Evolutionary conservation across 2,329 filamentous ascomycete species (phyloP).

Genomic region (Trichothecium roseum): DNA sequence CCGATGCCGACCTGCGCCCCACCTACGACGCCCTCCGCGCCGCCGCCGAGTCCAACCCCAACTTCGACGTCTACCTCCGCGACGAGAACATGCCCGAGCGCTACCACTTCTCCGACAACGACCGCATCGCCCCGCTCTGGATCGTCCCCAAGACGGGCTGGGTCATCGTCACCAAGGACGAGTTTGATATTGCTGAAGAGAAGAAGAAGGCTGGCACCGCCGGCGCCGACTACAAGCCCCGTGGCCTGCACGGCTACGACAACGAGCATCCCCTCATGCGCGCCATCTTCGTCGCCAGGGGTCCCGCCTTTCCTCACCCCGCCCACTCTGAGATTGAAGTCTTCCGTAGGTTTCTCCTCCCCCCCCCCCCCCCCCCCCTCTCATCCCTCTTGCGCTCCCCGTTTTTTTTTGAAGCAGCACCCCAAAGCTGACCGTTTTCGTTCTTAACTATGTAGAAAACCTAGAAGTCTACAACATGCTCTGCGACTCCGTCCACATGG

Average conservation of each 20-base stretch:
- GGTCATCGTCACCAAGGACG: conserved; percentile 73
- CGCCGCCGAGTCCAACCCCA: conserved; percentile 48
- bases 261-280: conserved; percentile 92
- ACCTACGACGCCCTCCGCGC: conserved; percentile 54
- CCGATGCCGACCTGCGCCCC: conserved; percentile 50
- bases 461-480: conserved; percentile 91
- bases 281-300: conserved; percentile 85
- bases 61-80: conserved; percentile 78
- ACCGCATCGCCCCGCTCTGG: conserved; percentile 90
- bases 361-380: neutral
- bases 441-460: conserved; percentile 67
- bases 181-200: conserved; percentile 63
- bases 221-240: conserved; percentile 58
- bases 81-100: conserved; percentile 83
- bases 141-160: conserved; percentile 86
- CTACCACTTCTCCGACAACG: conserved; percentile 83
- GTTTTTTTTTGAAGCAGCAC: neutral
- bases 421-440: too few species aligned
- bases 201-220: conserved; percentile 48
- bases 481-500: conserved; percentile 73
- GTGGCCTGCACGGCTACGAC: conserved; percentile 88
- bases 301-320: conserved; percentile 81
- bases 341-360: conserved; percentile 62
- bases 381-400: neutral
- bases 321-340: conserved; percentile 68